A percentile compares a stretch with the other conserved stretches of the same genome.
phyloP scores from a whole-genome alignment of 805 yeast species.

The Pichia heedii region DNA sequence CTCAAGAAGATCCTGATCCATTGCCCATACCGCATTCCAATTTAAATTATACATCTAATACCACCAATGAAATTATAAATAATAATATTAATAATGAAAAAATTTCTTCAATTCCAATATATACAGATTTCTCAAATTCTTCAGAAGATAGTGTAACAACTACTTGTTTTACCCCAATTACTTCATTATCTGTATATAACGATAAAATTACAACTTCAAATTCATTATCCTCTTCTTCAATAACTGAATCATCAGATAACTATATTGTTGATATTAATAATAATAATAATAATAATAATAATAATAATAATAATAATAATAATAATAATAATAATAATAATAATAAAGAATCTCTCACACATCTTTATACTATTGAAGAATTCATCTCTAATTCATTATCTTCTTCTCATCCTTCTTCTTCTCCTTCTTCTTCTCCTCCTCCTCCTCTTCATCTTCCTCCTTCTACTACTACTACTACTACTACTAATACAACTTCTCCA shows the following conservation, averaged over 20 bases:
- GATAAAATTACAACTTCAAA: background rate
- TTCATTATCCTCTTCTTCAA: background rate
- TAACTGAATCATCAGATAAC: too few relatives aligned
- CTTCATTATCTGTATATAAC: background rate
- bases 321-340: too few relatives aligned
- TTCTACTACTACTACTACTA: too few relatives aligned
- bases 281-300: too few relatives aligned
- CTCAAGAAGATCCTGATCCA: slow-evolving; percentile 7
- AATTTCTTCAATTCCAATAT: background rate
- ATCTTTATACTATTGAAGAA: slow-evolving; percentile 2
- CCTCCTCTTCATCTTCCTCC: too few relatives aligned
- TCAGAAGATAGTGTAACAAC: background rate
- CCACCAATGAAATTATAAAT: background rate
- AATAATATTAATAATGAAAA: background rate
- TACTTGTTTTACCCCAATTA: background rate
- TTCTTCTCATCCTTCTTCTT: slow-evolving; percentile 16
- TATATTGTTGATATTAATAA: too few relatives aligned
- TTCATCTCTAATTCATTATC: slow-evolving; percentile 8
- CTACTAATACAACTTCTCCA: slow-evolving; percentile 1
- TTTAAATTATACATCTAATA: too few relatives aligned
- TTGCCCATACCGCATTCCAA: slow-evolving; percentile 8
- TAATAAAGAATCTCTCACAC: background rate
- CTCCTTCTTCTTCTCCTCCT: too few relatives aligned
- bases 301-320: too few relatives aligned
- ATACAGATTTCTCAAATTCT: background rate